Evolutionary conservation across 495 filamentous ascomycete genomes (phyloP), one percentile per base, ranked within the genome.

Genomic region (Alectoria sarmentosa): DNA sequence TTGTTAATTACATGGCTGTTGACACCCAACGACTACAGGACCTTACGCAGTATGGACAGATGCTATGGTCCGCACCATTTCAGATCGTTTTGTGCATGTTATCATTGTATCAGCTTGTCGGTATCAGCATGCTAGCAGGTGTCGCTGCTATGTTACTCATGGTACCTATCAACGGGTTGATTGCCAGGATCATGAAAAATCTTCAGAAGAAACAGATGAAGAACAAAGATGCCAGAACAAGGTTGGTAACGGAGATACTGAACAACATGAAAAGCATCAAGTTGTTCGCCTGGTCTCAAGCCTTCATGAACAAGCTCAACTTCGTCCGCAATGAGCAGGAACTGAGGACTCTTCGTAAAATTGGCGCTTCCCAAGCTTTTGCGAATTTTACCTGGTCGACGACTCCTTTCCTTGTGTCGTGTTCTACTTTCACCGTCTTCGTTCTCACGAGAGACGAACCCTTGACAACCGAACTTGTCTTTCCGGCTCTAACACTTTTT

Each of bases 181-280:
- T 98, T 74, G 95, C 95, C 21, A 83, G 86, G 62, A 77, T 95
- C 68, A 96, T 96, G 91, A 98, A 97, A 77, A 91, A 79, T 30
- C 77, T 99, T 58, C 95, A 98, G 73, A 96, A 96, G 73, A 76
- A 83, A 64, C 95, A 99, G 77, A 99, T 99, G 95, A 96, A 93
- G 79, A 98, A 98, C 76, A 99, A 99, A 76, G 95, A 99, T 70
- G 84, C 92, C 11, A 86, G 95, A 66, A 96, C 94, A 34, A 81
- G 93, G 41, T 75, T 99, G 61, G 96, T 97, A 82, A 94, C 95
- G 9, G 95, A 99, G 78, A 98, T 99, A 66, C 77, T 98, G 71
- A 98, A 98, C 81, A 97, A 97, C 74, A 97, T 98, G 86, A 98
- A 98, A 79, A 93, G 90, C 73, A 98, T 98, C 78, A 98, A 99